These are phyloP conservation scores for Auriscalpium vulgare DNA, from an alignment of 768 basidiomycete species.

Conservation along the genomic window DNA sequence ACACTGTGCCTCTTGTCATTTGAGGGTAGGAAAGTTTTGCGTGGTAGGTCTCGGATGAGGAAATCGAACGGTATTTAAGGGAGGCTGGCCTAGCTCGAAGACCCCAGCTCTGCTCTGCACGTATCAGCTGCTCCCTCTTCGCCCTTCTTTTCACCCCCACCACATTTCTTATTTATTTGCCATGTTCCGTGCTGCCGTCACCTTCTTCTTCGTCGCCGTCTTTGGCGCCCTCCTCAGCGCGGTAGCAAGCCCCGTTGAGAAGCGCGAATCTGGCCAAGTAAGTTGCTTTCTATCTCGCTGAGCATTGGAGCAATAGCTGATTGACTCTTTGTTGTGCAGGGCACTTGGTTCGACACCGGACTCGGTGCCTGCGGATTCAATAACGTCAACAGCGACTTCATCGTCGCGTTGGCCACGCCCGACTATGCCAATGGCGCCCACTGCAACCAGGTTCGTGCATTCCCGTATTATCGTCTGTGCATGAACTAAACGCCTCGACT, in stretches of 20 bases:
- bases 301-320: neutral
- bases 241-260: conserved; percentile 42
- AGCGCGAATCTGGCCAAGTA: conserved; percentile 49
- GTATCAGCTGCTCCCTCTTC: too few species aligned
- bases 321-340: conserved; percentile 30
- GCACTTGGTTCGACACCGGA: conserved; percentile 57
- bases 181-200: conserved; percentile 10
- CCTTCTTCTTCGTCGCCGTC: conserved; percentile 29
- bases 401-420: conserved; percentile 52
- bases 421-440: conserved; percentile 48
- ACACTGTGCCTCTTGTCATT: neutral
- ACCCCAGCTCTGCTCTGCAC: too few species aligned
- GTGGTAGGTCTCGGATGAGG: too few species aligned
- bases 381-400: conserved; percentile 40
- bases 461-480: neutral
- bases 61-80: too few species aligned
- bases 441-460: conserved; percentile 49
- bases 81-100: too few species aligned
- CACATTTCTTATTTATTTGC: neutral
- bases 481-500: too few species aligned
- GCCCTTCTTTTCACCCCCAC: too few species aligned
- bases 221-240: conserved; percentile 33
- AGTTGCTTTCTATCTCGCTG: conserved; percentile 16
- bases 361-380: conserved; percentile 56
- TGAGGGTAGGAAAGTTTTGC: neutral